Conservation (phyloP, 2,329 filamentous ascomycete genomes). For the Furcasterigmium sp. region DNA sequence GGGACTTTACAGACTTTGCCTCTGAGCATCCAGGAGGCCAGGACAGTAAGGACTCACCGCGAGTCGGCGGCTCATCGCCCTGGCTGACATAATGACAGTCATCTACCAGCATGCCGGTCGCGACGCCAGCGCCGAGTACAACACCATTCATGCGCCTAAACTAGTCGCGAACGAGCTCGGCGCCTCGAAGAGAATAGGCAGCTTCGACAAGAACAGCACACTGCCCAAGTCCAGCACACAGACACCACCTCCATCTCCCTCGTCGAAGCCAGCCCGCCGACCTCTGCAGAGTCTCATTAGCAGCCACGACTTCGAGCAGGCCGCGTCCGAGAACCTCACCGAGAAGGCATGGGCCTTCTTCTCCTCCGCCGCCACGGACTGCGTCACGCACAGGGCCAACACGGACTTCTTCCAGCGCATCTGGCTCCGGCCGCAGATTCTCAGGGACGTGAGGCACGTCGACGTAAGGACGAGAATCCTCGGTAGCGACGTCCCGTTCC, state of each 20-base stretch:
- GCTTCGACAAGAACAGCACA: too few species aligned
- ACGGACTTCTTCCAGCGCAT: constrained; percentile 41
- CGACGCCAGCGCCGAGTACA: too few species aligned
- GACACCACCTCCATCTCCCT: constrained; percentile 9
- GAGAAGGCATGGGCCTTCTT: constrained; percentile 52
- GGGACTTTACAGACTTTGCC: too few species aligned
- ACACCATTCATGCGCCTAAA: too few species aligned
- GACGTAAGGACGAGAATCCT: constrained; percentile 48
- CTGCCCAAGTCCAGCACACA: too few species aligned
- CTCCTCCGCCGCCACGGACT: constrained; percentile 46
- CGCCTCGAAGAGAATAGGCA: too few species aligned
- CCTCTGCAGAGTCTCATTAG: constrained; percentile 41
- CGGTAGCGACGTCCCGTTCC: constrained; percentile 44
- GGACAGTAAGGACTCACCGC: too few species aligned
- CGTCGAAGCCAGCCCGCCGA: constrained; percentile 16
- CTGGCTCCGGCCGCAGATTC: constrained; percentile 49
- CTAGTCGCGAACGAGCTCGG: too few species aligned
- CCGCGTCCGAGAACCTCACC: constrained; percentile 37
- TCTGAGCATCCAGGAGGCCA: too few species aligned
- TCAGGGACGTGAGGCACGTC: constrained; percentile 49
- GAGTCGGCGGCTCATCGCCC: too few species aligned
- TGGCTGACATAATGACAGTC: too few species aligned
- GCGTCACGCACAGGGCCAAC: constrained; percentile 43
- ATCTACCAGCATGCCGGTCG: too few species aligned
- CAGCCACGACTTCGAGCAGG: constrained; percentile 41